These are phyloP conservation scores for Euphorbia lathyris DNA, from an alignment of 345 rosid genomes.

Conservation along the genomic window DNA sequence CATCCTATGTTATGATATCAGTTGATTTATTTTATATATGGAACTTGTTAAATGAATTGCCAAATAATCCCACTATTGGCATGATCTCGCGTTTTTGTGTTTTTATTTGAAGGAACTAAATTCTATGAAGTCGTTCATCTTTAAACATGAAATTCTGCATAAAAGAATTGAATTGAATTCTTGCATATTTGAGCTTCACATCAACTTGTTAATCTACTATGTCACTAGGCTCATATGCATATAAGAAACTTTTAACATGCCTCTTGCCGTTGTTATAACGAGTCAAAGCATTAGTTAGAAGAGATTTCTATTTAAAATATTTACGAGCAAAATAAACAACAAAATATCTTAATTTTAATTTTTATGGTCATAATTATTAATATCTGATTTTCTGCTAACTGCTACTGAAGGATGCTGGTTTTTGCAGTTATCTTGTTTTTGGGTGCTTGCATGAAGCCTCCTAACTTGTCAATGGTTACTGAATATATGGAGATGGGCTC, in stretches of 20 bases:
- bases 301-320: not conserved
- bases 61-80: too few relatives aligned
- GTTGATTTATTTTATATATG: not conserved
- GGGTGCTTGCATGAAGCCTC: conserved; percentile 98
- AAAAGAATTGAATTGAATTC: not conserved
- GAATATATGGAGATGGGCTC: conserved; percentile 99
- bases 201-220: not conserved
- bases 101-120: not conserved
- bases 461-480: conserved; percentile 85
- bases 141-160: not conserved
- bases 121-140: not conserved
- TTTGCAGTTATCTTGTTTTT: conserved; percentile 88
- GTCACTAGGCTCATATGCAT: not conserved
- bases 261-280: not conserved
- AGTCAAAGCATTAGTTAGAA: not conserved
- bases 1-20: not conserved
- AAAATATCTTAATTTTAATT: not conserved
- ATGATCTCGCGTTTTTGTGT: not conserved
- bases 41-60: not conserved
- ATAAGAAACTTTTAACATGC: not conserved
- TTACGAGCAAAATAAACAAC: not conserved
- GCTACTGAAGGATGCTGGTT: conserved; percentile 22
- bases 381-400: conserved; percentile 13
- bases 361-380: not conserved
- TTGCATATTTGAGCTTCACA: not conserved